Conservation (phyloP, 2,329 filamentous ascomycete genomes). For the Escovopsis sp. region DNA sequence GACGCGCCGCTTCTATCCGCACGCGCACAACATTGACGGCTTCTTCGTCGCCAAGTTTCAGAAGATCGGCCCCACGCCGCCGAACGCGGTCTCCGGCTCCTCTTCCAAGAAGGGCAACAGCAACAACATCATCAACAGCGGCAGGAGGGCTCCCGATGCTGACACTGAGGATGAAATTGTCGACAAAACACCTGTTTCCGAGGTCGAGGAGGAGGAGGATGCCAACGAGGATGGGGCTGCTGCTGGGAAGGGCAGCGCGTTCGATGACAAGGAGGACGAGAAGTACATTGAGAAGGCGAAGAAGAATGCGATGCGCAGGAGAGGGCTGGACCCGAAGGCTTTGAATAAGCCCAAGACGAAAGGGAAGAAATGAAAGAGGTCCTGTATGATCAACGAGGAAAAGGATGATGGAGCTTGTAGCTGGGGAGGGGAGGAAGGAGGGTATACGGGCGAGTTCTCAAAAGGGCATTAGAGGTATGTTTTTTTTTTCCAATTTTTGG, state of each 20-base stretch:
- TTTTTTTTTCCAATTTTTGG: background rate
- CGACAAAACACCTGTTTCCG: conserved; percentile 54
- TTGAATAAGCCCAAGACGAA: conserved; percentile 14
- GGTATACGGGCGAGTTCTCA: background rate
- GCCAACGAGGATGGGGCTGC: conserved; percentile 14
- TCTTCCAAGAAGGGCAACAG: conserved; percentile 9
- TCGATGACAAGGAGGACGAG: conserved; percentile 58
- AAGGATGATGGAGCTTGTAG: conserved; percentile 2
- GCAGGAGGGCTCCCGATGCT: conserved; percentile 5
- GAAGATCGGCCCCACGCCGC: conserved; percentile 67
- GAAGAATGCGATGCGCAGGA: conserved; percentile 56
- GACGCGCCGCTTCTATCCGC: conserved; percentile 76
- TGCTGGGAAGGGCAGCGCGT: conserved; percentile 51
- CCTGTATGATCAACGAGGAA: conserved; percentile 1
- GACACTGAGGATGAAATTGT: conserved; percentile 28
- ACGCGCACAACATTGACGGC: conserved; percentile 88
- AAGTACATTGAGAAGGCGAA: conserved; percentile 59
- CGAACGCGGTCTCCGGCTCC: conserved; percentile 26
- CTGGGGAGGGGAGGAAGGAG: background rate
- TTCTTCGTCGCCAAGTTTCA: conserved; percentile 98
- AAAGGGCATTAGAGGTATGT: background rate
- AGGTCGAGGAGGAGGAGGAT: conserved; percentile 30
- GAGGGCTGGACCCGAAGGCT: conserved; percentile 53
- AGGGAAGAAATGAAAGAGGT: conserved; percentile 3
- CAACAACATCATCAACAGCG: conserved; percentile 3